Evolutionary conservation across 2,329 filamentous ascomycete genomes (phyloP), one percentile per base, ranked within the genome.

Genomic region (Scedosporium minutisporum): DNA sequence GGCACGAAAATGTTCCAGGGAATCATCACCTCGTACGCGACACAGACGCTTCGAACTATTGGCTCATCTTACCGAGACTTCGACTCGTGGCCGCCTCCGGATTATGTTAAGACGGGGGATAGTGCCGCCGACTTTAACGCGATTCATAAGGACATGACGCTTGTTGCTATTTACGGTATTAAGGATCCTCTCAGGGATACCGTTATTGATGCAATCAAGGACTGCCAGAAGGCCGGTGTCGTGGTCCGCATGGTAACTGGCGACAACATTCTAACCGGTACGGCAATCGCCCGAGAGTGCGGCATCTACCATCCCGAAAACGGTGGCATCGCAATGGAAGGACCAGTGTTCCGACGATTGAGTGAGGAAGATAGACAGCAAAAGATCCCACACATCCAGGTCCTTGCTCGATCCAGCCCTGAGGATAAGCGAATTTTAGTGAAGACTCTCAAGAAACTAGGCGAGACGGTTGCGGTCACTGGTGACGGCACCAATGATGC

Each of bases 21-120:
- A 33, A 66, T 59, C 25, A 65, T 66, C 29, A 58, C 44, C 18
- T 63, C 64, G 7, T 66, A 63, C 61, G 67, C 64, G 42, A 63
- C 42, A 59, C 64, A 63, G 57, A 67, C 89, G 21, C 79, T 93
- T 51, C 83, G 90, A 65, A 92, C 89, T 1, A 92, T 93, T 66
- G 88, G 85, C 46, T 80, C 93, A 64, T 77, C 90, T 27, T 92
- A 90, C 72, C 87, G 86, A 61, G 90, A 93, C 68, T 93, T 91
- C 67, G 83, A 88, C 42, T 81, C 82, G 63, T 93, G 90, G 90
- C 90, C 90, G 27, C 87, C 80, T 18, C 83, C 87, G 65, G 77
- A 82, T 59, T 85, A 81, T n/a, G 60, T 60, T 3, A 57, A 57
- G 2, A 62, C 63, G 6, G 63, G 64, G 3, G 42, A 58, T 3